Evolutionary conservation across 1,284 basidiomycete genomes (phyloP), one percentile per base, ranked within the genome.

Genomic region (Thecaphora frezii): DNA sequence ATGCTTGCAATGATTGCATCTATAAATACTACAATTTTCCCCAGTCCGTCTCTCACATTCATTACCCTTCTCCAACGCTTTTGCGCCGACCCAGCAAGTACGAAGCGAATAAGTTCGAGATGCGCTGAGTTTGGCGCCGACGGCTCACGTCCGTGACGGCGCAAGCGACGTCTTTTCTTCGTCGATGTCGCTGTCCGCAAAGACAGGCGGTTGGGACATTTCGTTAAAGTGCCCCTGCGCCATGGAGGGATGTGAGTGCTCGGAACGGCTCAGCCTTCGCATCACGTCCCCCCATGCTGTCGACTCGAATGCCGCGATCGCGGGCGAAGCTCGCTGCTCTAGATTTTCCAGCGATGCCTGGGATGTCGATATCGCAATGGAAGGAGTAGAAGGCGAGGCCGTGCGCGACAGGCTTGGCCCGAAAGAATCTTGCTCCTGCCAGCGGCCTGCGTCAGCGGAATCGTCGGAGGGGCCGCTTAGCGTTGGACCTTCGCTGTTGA

Each of bases 201-300:
- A 36, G 10, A 36, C 13, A 9, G 18, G 33, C 7, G 33, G 18
- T 18, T 36, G 33, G 4, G 3, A 16, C 5, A 16, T 14, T 16
- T 36, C 12, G 33, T 16, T 16, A 36, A 36, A 36, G 33, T n/a
- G n/a, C n/a, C n/a, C 5, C 18, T 36, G 33, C 12, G 5, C 12
- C 5, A 7, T 9, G 33, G 33, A 36, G n/a, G 33, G 33, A 36
- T 10, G 39, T 16, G 39, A 21, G 19, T 21, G 23, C 18, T 44
- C 43, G 16, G 43, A 44, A 3, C 26, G 43, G 43, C 53, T 55
- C 42, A 71, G 54, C n/a, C 69, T 45, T 36, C 57, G 56, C 69
- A 71, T 71, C 12, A 68, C 22, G 21, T 66, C 56, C 16, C 69
- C 69, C 69, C 69, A 71, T 2, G 62, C 61, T 0, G 69, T 60